phyloP scores from a whole-genome alignment of 2,329 filamentous ascomycete genomes.

The Fusarium falciforme region DNA sequence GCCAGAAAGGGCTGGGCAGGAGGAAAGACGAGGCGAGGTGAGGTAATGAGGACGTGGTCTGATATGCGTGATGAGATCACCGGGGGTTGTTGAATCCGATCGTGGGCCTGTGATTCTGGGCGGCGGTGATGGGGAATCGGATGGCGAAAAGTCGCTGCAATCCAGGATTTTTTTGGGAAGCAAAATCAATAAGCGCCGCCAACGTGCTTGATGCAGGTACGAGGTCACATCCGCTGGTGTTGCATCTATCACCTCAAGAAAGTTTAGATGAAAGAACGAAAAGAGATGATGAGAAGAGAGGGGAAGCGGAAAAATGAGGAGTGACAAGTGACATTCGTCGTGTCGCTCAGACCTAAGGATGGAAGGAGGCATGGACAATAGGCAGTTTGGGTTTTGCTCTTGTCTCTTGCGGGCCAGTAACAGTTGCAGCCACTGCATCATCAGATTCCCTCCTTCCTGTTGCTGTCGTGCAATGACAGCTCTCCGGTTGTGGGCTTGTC shows the following conservation, averaged over 20 bases:
- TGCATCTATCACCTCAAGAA: slow-evolving; percentile 16
- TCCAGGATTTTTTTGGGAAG: not conserved
- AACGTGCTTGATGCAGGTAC: slow-evolving; percentile 38
- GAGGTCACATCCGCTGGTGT: slow-evolving; percentile 23
- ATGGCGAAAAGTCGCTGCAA: not conserved
- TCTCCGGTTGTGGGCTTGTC: not conserved
- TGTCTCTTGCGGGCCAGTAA: slow-evolving; percentile 4
- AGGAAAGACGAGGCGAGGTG: slow-evolving; percentile 10
- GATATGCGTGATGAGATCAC: slow-evolving; percentile 43
- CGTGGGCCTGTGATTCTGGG: not conserved
- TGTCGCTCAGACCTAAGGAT: not conserved
- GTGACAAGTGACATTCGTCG: slow-evolving; percentile 27
- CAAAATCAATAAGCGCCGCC: slow-evolving; percentile 17
- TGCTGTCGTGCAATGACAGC: slow-evolving; percentile 27
- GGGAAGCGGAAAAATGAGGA: slow-evolving; percentile 13
- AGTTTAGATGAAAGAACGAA: slow-evolving; percentile 20
- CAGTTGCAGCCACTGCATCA: slow-evolving; percentile 39
- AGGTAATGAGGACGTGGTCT: slow-evolving; percentile 40
- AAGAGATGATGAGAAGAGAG: not conserved
- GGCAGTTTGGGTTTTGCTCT: slow-evolving; percentile 8
- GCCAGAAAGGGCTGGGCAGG: slow-evolving; percentile 2
- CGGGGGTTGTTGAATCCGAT: slow-evolving; percentile 13
- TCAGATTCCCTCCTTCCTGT: slow-evolving; percentile 23
- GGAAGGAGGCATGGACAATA: slow-evolving; percentile 1
- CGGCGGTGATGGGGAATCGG: not conserved